Percentiles rank a stretch among this genome's conserved stretches.
Evolutionary conservation across 495 filamentous ascomycete genomes (phyloP).

Genomic region (Neurospora sp.): DNA sequence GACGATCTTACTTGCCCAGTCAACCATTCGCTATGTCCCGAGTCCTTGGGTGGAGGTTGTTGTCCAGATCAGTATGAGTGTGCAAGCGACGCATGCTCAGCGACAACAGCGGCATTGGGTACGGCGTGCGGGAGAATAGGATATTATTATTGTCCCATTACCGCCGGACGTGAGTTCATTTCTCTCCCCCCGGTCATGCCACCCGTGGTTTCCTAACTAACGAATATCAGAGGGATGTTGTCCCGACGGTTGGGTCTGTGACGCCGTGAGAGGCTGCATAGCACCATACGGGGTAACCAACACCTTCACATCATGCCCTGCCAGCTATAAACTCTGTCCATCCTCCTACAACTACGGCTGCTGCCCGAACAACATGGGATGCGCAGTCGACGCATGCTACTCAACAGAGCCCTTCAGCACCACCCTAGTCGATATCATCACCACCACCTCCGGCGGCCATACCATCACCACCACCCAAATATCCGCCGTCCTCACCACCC

Average conservation of each 20-base stretch:
- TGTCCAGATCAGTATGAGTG: constrained; percentile 34
- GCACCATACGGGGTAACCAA: constrained; percentile 19
- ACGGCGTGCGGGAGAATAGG: constrained; percentile 23
- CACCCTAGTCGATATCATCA: constrained; percentile 21
- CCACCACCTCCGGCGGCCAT: constrained; percentile 21
- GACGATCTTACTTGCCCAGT: constrained; percentile 17
- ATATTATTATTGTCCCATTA: constrained; percentile 23
- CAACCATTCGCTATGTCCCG: constrained; percentile 25
- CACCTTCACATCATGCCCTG: constrained; percentile 18
- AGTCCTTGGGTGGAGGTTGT: constrained; percentile 28
- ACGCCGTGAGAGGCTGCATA: constrained; percentile 11
- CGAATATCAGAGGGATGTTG: constrained; percentile 21
- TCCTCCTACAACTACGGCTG: constrained; percentile 29
- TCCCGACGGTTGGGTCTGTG: constrained; percentile 28
- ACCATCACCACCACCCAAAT: constrained; percentile 21
- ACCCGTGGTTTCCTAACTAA: neutral
- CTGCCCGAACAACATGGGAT: constrained; percentile 28
- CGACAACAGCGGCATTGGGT: constrained; percentile 29
- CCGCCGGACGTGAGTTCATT: constrained; percentile 12
- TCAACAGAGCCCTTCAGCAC: constrained; percentile 21
- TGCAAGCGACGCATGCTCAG: constrained; percentile 31
- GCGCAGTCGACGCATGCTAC: constrained; percentile 29
- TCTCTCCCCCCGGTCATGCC: too few relatives aligned
- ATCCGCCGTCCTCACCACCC: constrained; percentile 17
- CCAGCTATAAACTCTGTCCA: constrained; percentile 28